Evolutionary conservation across 331 rosid genomes (phyloP), one percentile per base, ranked within the genome.

Genomic region (Rosa hybrid): DNA sequence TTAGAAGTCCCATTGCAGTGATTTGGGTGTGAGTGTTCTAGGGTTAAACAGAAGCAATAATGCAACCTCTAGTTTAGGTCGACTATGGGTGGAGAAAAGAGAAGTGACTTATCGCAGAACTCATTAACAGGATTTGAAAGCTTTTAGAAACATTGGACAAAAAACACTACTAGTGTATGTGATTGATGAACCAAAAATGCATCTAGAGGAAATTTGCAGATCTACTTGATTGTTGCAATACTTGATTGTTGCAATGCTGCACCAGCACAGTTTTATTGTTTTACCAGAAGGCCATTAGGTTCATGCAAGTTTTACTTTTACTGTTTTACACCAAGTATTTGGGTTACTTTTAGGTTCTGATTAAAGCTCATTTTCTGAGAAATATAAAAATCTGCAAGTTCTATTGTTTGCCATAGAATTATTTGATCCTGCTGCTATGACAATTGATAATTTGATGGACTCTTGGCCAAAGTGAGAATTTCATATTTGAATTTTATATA

Each of bases 1-100:
- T 91, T 18, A 81, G 90, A 86, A 88, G 96, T 88, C 94, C 96
- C 10, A 88, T 91, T 45, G 96, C 90, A 78, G 91, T 89, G 7
- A 86, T 88, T 1, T 92, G 94, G 91, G 45, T 62, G 11, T 60
- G 60, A 41, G 12, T 23, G 34, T 11, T 76, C 46, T 67, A 34
- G 9, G 54, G 38, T 10, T 54, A 74, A 74, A 34, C n/a, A 46
- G 18, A 34, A 30, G n/a, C 34, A 65, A 48, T 12, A 65, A 48
- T 12, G 10, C 7, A 46, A 25, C 75, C 75, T 46, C 75, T 23
- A 48, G 59, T 50, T 30, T 27, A 41, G 72, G 39, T 34, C 39
- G 27, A 41, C 23, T 41, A 67, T 67, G 17, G 71, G 71, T 67
- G 48, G 71, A 67, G 71, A 39, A 16, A 67, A 38, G 46, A 38